These are phyloP conservation scores for Aphanomyces invadans DNA, from an alignment of 352 stramenopile species.

Conservation along the genomic window DNA sequence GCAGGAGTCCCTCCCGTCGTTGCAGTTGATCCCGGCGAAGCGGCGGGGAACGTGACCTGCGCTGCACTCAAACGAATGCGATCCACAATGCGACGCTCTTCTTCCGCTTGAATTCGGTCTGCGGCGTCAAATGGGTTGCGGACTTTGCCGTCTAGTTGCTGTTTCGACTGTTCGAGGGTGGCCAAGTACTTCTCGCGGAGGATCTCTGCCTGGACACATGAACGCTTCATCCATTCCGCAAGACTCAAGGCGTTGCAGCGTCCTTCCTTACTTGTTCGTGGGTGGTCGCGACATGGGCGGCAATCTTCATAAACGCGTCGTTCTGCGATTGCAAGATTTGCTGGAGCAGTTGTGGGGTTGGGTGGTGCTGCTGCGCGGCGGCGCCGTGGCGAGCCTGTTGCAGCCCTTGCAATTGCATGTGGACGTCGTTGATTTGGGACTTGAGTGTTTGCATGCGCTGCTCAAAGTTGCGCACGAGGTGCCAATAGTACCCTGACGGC, in stretches of 20 bases:
- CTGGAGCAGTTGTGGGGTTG: constrained; percentile 41
- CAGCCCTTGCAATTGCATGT: constrained; percentile 43
- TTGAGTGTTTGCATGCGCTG: constrained; percentile 65
- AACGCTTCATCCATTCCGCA: too few relatives aligned
- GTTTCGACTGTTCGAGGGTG: constrained; percentile 53
- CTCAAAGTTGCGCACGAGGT: constrained; percentile 64
- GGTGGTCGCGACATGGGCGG: constrained; percentile 61
- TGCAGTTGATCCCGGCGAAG: background rate
- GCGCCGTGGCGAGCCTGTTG: background rate
- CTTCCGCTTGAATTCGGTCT: constrained; percentile 64
- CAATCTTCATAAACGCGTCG: constrained; percentile 61
- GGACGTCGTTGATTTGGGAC: constrained; percentile 61
- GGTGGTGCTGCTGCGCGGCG: background rate
- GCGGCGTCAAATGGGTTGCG: constrained; percentile 52
- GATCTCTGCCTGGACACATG: constrained; percentile 53
- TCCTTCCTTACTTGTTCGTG: constrained; percentile 57
- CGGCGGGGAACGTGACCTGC: constrained; percentile 26
- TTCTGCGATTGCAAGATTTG: constrained; percentile 75
- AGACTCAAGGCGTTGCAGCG: too few relatives aligned
- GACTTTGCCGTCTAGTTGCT: constrained; percentile 53
- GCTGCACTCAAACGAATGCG: constrained; percentile 21
- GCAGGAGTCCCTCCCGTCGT: background rate
- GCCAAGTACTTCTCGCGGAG: constrained; percentile 59
- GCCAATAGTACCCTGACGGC: constrained; percentile 76
- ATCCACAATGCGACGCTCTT: constrained; percentile 40